Evolutionary conservation across 805 yeast genomes (phyloP).

Genomic region (Hanseniaspora occidentalis): DNA sequence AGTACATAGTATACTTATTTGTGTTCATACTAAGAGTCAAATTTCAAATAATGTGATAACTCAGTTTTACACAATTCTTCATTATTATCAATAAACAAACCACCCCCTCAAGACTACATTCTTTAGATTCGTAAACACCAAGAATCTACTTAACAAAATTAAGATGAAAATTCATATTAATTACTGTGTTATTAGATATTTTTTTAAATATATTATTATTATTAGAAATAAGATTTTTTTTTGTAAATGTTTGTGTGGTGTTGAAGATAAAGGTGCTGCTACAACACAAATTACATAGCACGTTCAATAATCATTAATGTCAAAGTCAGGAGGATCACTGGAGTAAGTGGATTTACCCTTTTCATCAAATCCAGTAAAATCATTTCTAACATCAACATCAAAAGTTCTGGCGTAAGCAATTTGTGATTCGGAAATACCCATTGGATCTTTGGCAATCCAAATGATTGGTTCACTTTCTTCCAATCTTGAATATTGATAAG

Average conservation of each 20-base stretch:
- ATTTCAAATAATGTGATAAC: too few species aligned
- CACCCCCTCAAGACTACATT: background rate
- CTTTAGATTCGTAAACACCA: constrained; percentile 1
- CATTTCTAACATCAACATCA: constrained; percentile 41
- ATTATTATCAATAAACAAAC: too few species aligned
- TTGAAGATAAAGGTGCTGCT: background rate
- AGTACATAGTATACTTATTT: too few species aligned
- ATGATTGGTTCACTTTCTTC: constrained; percentile 45
- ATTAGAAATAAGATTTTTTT: background rate
- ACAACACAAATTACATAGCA: background rate
- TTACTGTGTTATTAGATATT: too few species aligned
- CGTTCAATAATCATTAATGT: constrained; percentile 10
- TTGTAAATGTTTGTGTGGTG: background rate
- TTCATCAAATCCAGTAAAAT: constrained; percentile 43
- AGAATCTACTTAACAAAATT: background rate
- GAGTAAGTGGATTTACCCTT: constrained; percentile 40
- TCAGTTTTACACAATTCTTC: too few species aligned
- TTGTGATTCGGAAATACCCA: constrained; percentile 54
- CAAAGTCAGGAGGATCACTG: constrained; percentile 64
- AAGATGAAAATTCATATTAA: too few species aligned
- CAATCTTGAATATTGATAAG: constrained; percentile 45
- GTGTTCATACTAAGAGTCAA: too few species aligned
- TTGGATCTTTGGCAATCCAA: constrained; percentile 59
- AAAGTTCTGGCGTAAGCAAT: constrained; percentile 42
- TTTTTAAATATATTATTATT: too few species aligned